Evolutionary conservation across 2,329 filamentous ascomycete species (phyloP), one percentile per base, ranked within the genome.

Genomic region (Diaporthe batatas): DNA sequence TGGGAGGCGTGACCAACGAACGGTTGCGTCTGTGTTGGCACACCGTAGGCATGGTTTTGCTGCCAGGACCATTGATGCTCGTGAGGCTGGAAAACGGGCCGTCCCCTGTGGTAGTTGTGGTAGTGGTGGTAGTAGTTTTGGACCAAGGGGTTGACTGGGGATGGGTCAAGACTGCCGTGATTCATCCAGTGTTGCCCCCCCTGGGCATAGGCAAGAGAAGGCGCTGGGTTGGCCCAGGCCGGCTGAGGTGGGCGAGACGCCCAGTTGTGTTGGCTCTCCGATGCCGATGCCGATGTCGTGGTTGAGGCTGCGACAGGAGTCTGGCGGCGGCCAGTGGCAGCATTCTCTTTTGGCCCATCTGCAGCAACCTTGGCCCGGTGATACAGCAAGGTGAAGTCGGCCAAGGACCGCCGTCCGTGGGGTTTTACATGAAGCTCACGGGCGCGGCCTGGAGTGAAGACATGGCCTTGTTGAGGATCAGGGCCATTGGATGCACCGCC

Each of bases 331-430:
- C 18, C 44, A 25, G 16, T 16, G 4, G 32, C 3, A 42, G 34
- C 39, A 18, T 16, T 12, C 34, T 44, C 32, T 29, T 12, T 16
- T 11, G 59, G 51, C n/a, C 6, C 54, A 44, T 53, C 44, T 29
- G 54, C 53, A 51, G 59, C 70, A 49, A 58, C 70, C 23, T 67
- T 47, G 21, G 70, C 62, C 18, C n/a, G 39, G 14, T n/a, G 29
- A 32, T 25, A 44, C 23, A 49, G 47, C 14, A 6, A n/a, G 2
- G 68, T 21, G 23, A 47, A 32, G 34, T 11, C 25, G 2, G 68
- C 44, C 44, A 49, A n/a, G 11, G 44, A 21, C 44, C 10, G 44
- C 21, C 44, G 44, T 18, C 4, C 21, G 21, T 49, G 42, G 25
- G n/a, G 47, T 18, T 23, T 67, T n/a, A 23, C 47, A 23, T 34